phyloP scores from a whole-genome alignment of 2,329 filamentous ascomycete genomes.

The Colletotrichum brevisporum region DNA sequence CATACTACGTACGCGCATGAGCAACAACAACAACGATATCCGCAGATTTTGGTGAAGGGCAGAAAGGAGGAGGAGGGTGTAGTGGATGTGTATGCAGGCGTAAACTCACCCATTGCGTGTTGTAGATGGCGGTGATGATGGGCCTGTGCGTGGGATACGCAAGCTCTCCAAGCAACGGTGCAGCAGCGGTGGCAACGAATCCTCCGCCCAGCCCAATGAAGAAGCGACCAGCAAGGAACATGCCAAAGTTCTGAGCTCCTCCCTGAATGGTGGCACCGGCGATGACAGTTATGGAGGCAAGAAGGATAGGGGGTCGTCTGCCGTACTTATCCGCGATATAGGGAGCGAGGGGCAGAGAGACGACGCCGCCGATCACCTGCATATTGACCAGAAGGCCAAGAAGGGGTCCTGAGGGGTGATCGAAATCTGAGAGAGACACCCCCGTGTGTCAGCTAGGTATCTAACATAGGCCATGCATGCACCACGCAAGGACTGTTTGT shows the following conservation, averaged over 20 bases:
- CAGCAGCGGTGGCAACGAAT: slow-evolving; percentile 49
- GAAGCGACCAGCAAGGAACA: too few species aligned
- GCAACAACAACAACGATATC: too few species aligned
- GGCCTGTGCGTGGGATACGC: slow-evolving; percentile 52
- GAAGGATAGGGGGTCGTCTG: slow-evolving; percentile 45
- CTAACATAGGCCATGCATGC: too few species aligned
- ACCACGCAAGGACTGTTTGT: not conserved
- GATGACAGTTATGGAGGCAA: too few species aligned
- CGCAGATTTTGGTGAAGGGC: too few species aligned
- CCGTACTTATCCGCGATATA: slow-evolving; percentile 50
- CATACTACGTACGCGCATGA: too few species aligned
- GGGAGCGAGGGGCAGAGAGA: slow-evolving; percentile 52
- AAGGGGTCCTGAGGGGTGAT: too few species aligned
- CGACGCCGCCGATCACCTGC: slow-evolving; percentile 34
- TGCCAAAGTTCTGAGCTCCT: too few species aligned
- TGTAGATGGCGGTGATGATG: slow-evolving; percentile 51
- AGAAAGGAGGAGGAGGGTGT: too few species aligned
- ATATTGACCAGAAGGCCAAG: not conserved
- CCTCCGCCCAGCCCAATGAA: slow-evolving; percentile 23
- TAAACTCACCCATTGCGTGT: slow-evolving; percentile 41
- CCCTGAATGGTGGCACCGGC: too few species aligned
- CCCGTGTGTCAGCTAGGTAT: too few species aligned
- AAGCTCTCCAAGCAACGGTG: slow-evolving; percentile 51
- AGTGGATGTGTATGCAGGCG: slow-evolving; percentile 34
- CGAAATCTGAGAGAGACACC: too few species aligned